Conservation (phyloP, 495 filamentous ascomycete genomes). For the Ramalina peruviana region DNA sequence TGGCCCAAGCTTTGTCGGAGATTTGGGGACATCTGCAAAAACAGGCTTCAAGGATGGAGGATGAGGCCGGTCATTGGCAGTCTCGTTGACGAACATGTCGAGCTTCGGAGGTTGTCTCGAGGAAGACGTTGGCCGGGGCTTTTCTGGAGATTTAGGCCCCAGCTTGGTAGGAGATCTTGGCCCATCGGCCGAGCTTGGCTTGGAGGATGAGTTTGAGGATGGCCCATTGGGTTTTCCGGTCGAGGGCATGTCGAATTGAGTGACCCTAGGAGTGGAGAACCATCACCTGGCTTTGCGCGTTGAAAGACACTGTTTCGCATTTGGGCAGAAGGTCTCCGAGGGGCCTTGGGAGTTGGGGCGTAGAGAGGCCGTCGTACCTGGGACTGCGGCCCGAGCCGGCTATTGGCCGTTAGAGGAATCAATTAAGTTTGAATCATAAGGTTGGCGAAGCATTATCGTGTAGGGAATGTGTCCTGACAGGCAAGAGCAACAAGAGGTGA, state of each 20-base stretch:
- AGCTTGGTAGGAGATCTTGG: too few species aligned
- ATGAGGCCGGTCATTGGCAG: neutral
- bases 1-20: neutral
- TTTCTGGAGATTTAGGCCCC: slow-evolving; percentile 1
- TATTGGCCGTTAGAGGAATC: too few species aligned
- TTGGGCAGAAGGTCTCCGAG: too few species aligned
- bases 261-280: too few species aligned
- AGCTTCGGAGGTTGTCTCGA: neutral
- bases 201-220: neutral
- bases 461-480: too few species aligned
- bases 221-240: neutral
- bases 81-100: neutral
- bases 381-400: neutral
- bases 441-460: too few species aligned
- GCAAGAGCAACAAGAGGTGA: too few species aligned
- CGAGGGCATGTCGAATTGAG: neutral
- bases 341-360: too few species aligned
- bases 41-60: neutral
- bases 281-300: too few species aligned
- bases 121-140: neutral
- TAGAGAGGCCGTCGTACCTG: too few species aligned
- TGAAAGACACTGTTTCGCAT: too few species aligned
- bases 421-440: too few species aligned
- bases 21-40: neutral
- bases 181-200: neutral